A percentile compares a stretch with the other conserved stretches of the same genome.
Conservation (phyloP, 2,329 filamentous ascomycete species). For the Penicillium sp. region DNA sequence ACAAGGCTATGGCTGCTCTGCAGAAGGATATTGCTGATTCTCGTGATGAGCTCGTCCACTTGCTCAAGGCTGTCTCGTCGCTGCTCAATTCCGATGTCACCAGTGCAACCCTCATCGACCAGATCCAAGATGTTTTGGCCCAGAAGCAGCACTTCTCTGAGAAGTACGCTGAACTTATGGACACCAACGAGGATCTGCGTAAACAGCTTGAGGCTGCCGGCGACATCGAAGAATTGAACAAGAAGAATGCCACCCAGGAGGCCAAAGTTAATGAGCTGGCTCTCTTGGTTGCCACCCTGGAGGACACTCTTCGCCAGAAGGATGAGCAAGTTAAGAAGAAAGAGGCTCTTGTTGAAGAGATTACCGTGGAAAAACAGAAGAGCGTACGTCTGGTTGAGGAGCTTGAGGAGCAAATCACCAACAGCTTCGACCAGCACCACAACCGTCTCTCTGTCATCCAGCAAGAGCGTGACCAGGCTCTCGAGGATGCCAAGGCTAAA, state of each 20-base stretch:
- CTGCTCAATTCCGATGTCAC: conserved; percentile 54
- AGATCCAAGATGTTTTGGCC: conserved; percentile 59
- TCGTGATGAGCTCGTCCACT: conserved; percentile 67
- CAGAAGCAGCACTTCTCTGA: conserved; percentile 49
- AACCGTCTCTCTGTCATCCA: conserved; percentile 85
- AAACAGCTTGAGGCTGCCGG: conserved; percentile 41
- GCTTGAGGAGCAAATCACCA: conserved; percentile 93
- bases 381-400: conserved; percentile 91
- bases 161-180: conserved; percentile 48
- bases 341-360: conserved; percentile 52
- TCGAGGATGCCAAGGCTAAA: conserved; percentile 76
- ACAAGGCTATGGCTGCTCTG: conserved; percentile 61
- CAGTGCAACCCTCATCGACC: conserved; percentile 63
- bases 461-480: conserved; percentile 70
- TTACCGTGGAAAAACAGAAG: conserved; percentile 76
- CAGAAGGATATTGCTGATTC: conserved; percentile 67
- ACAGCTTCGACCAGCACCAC: conserved; percentile 92
- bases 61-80: conserved; percentile 62
- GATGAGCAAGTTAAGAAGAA: conserved; percentile 52
- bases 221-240: conserved; percentile 44
- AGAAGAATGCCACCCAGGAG: conserved; percentile 55
- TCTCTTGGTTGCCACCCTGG: conserved; percentile 51
- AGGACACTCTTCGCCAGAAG: conserved; percentile 50
- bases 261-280: conserved; percentile 61
- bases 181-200: conserved; percentile 44